These are phyloP conservation scores for Fusarium sublunatum DNA, from an alignment of 2,329 filamentous ascomycete species.

Conservation along the genomic window DNA sequence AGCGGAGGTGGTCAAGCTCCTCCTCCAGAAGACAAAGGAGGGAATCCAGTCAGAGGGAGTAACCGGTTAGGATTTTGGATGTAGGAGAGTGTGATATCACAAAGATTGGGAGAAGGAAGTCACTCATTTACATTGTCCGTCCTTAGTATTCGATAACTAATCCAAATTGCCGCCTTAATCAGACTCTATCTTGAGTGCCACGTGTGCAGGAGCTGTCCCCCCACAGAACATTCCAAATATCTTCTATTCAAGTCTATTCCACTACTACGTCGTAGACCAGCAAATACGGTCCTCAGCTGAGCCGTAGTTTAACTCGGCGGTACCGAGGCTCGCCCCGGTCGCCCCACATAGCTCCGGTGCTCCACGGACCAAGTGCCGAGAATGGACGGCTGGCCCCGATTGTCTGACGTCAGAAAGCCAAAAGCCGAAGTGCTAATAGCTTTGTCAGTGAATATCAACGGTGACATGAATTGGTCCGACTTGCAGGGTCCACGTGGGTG, in stretches of 20 bases:
- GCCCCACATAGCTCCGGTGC: conserved; percentile 28
- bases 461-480: conserved; percentile 26
- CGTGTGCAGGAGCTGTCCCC: too few relatives aligned
- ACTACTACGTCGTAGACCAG: too few relatives aligned
- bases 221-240: too few relatives aligned
- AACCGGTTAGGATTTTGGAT: conserved; percentile 27
- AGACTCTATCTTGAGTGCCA: too few relatives aligned
- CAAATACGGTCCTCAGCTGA: too few relatives aligned
- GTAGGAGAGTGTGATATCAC: not conserved
- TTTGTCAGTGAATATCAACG: conserved; percentile 34
- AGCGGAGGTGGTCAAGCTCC: not conserved
- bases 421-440: conserved; percentile 14
- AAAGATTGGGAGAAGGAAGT: conserved; percentile 7
- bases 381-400: conserved; percentile 34
- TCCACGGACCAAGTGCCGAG: conserved; percentile 38
- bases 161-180: conserved; percentile 10
- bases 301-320: conserved; percentile 3
- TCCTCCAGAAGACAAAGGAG: not conserved
- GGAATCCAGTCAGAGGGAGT: conserved; percentile 13
- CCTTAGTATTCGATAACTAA: conserved; percentile 1
- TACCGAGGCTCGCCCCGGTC: conserved; percentile 21
- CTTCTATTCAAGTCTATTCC: too few relatives aligned
- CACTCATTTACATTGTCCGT: conserved; percentile 5
- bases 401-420: conserved; percentile 31
- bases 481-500: conserved; percentile 16